Evolutionary conservation across 2,329 filamentous ascomycete genomes (phyloP).

Genomic region (Aschersonia sp.): DNA sequence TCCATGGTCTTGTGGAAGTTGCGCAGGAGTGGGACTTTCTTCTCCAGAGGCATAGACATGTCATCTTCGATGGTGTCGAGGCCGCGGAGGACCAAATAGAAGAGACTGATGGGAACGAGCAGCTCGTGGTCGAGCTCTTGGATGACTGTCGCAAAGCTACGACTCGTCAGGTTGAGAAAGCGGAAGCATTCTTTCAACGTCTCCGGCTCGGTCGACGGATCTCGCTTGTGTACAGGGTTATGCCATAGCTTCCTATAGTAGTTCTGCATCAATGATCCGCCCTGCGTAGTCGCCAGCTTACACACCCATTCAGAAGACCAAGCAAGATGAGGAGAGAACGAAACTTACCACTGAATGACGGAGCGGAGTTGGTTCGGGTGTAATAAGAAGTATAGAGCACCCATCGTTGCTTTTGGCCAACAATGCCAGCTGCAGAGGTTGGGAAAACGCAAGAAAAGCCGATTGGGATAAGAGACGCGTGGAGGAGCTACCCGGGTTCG

Average conservation of each 20-base stretch:
- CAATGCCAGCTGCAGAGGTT: neutral
- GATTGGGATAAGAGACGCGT: neutral
- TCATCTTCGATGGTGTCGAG: slow-evolving; percentile 99
- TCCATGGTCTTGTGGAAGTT: slow-evolving; percentile 69
- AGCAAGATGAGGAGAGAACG: neutral
- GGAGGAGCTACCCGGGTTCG: neutral
- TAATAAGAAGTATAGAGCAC: slow-evolving; percentile 53
- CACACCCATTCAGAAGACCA: neutral
- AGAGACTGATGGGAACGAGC: slow-evolving; percentile 73
- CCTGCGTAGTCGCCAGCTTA: too few species aligned
- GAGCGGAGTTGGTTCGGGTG: slow-evolving; percentile 68
- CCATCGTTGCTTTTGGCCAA: slow-evolving; percentile 29
- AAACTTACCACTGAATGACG: slow-evolving; percentile 71
- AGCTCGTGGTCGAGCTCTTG: slow-evolving; percentile 92
- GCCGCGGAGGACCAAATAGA: slow-evolving; percentile 84
- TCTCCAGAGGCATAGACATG: slow-evolving; percentile 71
- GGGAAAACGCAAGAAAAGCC: neutral
- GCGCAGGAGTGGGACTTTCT: slow-evolving; percentile 76
- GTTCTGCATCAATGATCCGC: too few species aligned
- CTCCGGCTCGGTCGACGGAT: slow-evolving; percentile 58
- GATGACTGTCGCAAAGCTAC: slow-evolving; percentile 87
- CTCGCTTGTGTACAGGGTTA: slow-evolving; percentile 76
- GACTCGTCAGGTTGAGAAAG: slow-evolving; percentile 74
- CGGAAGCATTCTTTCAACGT: slow-evolving; percentile 73
- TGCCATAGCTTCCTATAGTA: slow-evolving; percentile 81